phyloP scores from a whole-genome alignment of 768 basidiomycete genomes.

The Termitomyces titanicus region DNA sequence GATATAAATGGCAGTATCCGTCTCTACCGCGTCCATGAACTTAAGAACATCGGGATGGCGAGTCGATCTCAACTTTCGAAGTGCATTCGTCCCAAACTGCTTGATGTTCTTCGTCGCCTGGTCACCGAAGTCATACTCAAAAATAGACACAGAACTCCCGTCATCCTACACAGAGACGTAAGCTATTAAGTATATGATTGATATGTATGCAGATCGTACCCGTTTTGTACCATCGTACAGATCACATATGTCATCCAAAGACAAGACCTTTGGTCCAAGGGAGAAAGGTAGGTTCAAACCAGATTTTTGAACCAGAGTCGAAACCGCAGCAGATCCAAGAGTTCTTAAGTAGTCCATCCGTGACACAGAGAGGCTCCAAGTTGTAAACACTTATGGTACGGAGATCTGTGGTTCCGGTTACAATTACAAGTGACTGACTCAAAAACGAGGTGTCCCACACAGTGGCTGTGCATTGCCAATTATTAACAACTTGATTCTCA shows the following conservation, averaged over 20 bases:
- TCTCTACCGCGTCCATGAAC: slow-evolving; percentile 91
- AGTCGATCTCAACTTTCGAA: slow-evolving; percentile 85
- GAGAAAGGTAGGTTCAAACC: slow-evolving; percentile 88
- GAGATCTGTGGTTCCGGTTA: too few relatives aligned
- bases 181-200: slow-evolving; percentile 4
- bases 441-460: too few relatives aligned
- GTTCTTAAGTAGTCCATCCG: slow-evolving; percentile 80
- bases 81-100: slow-evolving; percentile 82
- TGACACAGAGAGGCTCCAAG: background rate
- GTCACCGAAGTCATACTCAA: slow-evolving; percentile 83
- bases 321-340: slow-evolving; percentile 83
- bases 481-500: background rate
- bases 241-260: slow-evolving; percentile 75
- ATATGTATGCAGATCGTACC: slow-evolving; percentile 36
- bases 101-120: slow-evolving; percentile 53
- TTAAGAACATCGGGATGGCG: slow-evolving; percentile 96
- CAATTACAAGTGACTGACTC: too few relatives aligned
- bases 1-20: slow-evolving; percentile 83
- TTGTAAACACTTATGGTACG: background rate
- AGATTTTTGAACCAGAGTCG: slow-evolving; percentile 88
- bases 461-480: slow-evolving; percentile 12
- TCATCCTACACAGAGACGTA: slow-evolving; percentile 66
- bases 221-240: slow-evolving; percentile 87
- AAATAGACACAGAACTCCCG: slow-evolving; percentile 78
- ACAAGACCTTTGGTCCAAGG: slow-evolving; percentile 68